Evolutionary conservation across 345 rosid species (phyloP).

Genomic region (Hypericum perforatum): DNA sequence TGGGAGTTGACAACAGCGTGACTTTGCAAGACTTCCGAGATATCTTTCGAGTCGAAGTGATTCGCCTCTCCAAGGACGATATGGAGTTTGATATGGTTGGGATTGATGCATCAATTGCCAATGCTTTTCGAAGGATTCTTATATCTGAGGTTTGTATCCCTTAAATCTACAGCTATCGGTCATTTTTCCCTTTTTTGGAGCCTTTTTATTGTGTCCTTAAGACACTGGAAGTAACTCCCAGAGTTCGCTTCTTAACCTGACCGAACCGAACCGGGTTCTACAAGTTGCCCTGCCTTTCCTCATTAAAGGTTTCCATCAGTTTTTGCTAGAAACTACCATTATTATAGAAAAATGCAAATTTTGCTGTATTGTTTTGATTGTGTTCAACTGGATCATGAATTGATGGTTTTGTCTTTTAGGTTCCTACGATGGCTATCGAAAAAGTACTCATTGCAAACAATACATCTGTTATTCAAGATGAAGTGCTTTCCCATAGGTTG

Average conservation of each 20-base stretch:
- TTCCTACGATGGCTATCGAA: conserved; percentile 96
- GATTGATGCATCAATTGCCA: conserved; percentile 70
- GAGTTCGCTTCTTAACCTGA: too few relatives aligned
- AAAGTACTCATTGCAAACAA: conserved; percentile 82
- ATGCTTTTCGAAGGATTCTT: conserved; percentile 86
- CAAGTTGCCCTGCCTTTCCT: too few relatives aligned
- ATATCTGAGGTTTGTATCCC: conserved; percentile 60
- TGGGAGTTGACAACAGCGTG: conserved; percentile 61
- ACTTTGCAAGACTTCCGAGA: conserved; percentile 38
- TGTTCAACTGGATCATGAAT: too few relatives aligned
- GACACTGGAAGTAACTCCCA: too few relatives aligned
- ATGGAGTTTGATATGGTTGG: conserved; percentile 88
- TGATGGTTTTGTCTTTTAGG: conserved; percentile 9
- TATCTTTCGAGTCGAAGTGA: conserved; percentile 54
- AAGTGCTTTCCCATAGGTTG: conserved; percentile 89
- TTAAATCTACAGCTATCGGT: not conserved
- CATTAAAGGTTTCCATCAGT: too few relatives aligned
- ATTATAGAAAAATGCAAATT: too few relatives aligned
- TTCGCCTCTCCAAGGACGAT: conserved; percentile 35
- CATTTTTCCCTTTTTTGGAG: not conserved
- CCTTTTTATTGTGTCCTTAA: too few relatives aligned
- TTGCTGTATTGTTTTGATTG: too few relatives aligned
- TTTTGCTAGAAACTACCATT: too few relatives aligned
- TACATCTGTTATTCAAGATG: conserved; percentile 78
- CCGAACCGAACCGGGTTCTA: too few relatives aligned